phyloP scores from a whole-genome alignment of 2,329 filamentous ascomycete genomes.

The Penicillium expansum region DNA sequence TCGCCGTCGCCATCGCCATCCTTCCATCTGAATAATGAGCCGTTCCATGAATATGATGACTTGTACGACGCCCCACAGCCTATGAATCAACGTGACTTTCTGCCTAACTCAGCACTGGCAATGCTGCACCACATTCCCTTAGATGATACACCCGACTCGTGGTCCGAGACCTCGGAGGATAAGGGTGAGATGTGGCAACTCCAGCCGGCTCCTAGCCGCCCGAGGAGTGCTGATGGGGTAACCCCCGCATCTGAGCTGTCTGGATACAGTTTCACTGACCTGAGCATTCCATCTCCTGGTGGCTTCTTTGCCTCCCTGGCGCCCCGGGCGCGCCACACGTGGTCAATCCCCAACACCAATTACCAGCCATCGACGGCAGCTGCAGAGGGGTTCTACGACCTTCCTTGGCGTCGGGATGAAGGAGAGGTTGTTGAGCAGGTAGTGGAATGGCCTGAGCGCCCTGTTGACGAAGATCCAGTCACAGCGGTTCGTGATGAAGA shows the following conservation, averaged over 20 bases:
- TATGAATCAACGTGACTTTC: slow-evolving; percentile 57
- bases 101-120: slow-evolving; percentile 77
- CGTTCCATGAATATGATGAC: slow-evolving; percentile 18
- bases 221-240: slow-evolving; percentile 43
- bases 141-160: slow-evolving; percentile 43
- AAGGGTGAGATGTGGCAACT: slow-evolving; percentile 64
- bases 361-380: slow-evolving; percentile 77
- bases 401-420: slow-evolving; percentile 65
- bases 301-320: slow-evolving; percentile 88
- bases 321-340: slow-evolving; percentile 72
- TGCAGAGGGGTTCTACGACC: slow-evolving; percentile 87
- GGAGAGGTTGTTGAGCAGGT: slow-evolving; percentile 63
- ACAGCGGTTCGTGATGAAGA: slow-evolving; percentile 35
- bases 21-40: slow-evolving; percentile 17
- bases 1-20: slow-evolving; percentile 5
- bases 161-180: slow-evolving; percentile 44
- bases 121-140: slow-evolving; percentile 72
- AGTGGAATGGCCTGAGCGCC: slow-evolving; percentile 56
- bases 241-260: slow-evolving; percentile 57
- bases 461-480: slow-evolving; percentile 30
- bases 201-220: slow-evolving; percentile 51
- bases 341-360: slow-evolving; percentile 63
- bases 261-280: slow-evolving; percentile 69
- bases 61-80: slow-evolving; percentile 31
- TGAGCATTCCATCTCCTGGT: slow-evolving; percentile 87